phyloP scores from a whole-genome alignment of 2,329 filamentous ascomycete genomes.

The Diaporthe citrichinensis region DNA sequence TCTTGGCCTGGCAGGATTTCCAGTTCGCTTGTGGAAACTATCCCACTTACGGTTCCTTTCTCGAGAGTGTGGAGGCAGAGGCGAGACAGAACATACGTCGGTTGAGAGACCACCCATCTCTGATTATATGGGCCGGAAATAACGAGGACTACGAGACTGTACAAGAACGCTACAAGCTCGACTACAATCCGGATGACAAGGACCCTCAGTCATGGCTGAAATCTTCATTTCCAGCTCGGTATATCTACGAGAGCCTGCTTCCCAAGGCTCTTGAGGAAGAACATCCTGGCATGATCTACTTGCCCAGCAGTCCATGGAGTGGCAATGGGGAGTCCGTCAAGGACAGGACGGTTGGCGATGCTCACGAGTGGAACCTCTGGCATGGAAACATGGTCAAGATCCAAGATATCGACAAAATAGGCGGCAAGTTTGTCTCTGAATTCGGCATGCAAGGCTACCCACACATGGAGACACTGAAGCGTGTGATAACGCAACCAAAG shows the following conservation, averaged over 20 bases:
- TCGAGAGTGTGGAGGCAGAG: slow-evolving; percentile 72
- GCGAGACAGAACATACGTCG: slow-evolving; percentile 77
- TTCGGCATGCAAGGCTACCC: slow-evolving; percentile 98
- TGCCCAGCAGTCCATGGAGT: slow-evolving; percentile 85
- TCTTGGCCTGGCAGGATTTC: slow-evolving; percentile 82
- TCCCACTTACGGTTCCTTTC: slow-evolving; percentile 73
- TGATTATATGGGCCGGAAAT: slow-evolving; percentile 92
- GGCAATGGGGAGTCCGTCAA: slow-evolving; percentile 79
- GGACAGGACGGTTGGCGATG: slow-evolving; percentile 87
- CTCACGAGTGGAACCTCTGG: slow-evolving; percentile 99
- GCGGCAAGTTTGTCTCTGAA: slow-evolving; percentile 93
- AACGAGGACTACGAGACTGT: slow-evolving; percentile 92
- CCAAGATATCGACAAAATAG: slow-evolving; percentile 88
- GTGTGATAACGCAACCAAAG: slow-evolving; percentile 75
- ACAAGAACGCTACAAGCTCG: slow-evolving; percentile 79
- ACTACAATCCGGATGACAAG: slow-evolving; percentile 84
- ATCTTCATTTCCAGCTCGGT: slow-evolving; percentile 89
- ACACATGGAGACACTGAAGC: slow-evolving; percentile 84
- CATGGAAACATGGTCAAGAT: slow-evolving; percentile 93
- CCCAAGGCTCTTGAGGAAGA: slow-evolving; percentile 79
- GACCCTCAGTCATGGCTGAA: slow-evolving; percentile 87
- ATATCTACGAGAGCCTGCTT: slow-evolving; percentile 93
- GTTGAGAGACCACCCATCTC: slow-evolving; percentile 87
- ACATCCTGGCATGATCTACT: slow-evolving; percentile 80
- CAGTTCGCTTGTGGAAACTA: slow-evolving; percentile 80